These are phyloP conservation scores for Neolentinus lepideus DNA, from an alignment of 1,284 basidiomycete genomes.

Conservation along the genomic window DNA sequence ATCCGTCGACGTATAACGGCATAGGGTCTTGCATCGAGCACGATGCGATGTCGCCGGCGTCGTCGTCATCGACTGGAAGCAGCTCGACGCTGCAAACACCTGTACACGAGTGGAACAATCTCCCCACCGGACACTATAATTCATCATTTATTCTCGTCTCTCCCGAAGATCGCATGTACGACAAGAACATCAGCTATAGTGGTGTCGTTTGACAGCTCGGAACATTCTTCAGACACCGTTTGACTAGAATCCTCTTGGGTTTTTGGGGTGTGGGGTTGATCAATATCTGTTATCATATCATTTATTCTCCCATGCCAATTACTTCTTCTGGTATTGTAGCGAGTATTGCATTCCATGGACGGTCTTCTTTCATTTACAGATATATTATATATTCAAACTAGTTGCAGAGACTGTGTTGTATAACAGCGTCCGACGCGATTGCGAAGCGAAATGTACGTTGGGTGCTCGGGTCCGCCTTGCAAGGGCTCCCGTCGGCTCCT, in stretches of 20 bases:
- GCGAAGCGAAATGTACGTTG: slow-evolving; percentile 49
- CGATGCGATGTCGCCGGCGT: neutral
- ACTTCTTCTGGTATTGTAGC: neutral
- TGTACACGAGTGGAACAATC: slow-evolving; percentile 1
- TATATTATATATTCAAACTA: slow-evolving; percentile 9
- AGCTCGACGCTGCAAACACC: neutral
- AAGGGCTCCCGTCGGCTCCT: slow-evolving; percentile 25
- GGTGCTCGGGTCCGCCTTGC: slow-evolving; percentile 31
- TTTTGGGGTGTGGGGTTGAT: neutral
- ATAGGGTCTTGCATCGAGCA: neutral
- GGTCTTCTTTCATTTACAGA: neutral
- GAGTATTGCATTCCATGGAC: neutral
- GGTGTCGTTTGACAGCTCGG: neutral
- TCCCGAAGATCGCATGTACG: neutral
- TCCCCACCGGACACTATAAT: slow-evolving; percentile 1
- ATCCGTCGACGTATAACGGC: neutral
- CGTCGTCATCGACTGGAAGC: neutral
- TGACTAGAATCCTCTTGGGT: neutral
- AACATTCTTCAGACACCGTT: neutral
- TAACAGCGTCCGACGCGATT: slow-evolving; percentile 22
- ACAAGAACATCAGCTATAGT: neutral
- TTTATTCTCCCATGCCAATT: neutral
- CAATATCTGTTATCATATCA: neutral
- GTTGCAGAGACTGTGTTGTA: slow-evolving; percentile 11
- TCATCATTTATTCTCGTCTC: neutral